Conservation (phyloP, 148 eudicot species). For the Rhododendron kiyosumense region DNA sequence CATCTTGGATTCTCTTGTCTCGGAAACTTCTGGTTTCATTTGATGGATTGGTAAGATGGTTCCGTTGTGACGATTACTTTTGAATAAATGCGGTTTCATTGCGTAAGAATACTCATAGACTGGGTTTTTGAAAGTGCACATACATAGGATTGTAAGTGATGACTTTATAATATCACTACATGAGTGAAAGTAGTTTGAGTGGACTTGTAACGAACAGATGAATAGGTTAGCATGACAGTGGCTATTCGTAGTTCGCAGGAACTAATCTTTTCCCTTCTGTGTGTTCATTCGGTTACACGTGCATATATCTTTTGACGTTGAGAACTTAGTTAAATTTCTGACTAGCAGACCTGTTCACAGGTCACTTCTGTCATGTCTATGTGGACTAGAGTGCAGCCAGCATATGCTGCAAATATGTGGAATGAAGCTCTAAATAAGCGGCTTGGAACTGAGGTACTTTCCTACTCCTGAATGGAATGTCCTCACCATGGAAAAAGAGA, state of each 20-base stretch:
- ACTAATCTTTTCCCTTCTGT: background rate
- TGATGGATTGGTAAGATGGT: background rate
- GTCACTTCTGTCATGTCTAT: conserved; percentile 99
- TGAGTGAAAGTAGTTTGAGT: background rate
- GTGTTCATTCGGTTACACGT: background rate
- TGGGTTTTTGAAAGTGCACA: background rate
- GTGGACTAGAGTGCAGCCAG: conserved; percentile 99
- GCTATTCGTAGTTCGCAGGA: background rate
- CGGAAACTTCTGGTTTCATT: background rate
- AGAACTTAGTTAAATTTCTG: background rate
- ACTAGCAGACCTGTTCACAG: conserved; percentile 31
- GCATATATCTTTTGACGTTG: background rate
- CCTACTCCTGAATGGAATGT: background rate
- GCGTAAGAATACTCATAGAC: background rate
- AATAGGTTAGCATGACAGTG: background rate
- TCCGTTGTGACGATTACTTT: background rate
- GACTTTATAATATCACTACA: background rate
- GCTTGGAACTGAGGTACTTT: conserved; percentile 88
- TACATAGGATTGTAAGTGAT: background rate
- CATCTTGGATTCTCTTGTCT: background rate
- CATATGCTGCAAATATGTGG: conserved; percentile 99
- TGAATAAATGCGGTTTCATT: background rate
- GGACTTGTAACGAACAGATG: background rate
- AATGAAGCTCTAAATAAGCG: conserved; percentile 95
- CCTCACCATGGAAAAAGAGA: background rate